Evolutionary conservation across 2,329 filamentous ascomycete genomes (phyloP), one percentile per base, ranked within the genome.

Genomic region (Periconia sp.): DNA sequence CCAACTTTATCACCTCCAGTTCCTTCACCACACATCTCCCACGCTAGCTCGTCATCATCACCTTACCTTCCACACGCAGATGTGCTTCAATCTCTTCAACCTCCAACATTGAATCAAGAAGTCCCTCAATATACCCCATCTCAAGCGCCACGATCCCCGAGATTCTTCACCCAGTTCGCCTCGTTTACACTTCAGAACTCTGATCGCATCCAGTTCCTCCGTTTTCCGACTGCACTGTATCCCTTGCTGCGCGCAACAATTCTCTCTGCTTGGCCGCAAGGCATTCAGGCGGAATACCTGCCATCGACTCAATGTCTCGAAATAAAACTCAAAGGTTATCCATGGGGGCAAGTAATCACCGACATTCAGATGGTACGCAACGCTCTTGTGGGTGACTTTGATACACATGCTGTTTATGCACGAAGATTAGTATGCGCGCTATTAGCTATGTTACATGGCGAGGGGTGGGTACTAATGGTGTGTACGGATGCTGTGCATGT

Each of bases 381-480:
- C 19, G 21, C 48, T 41, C 6, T 48, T 50, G 40, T 35, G 36
- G 4, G 26, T 15, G 23, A 40, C 18, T 8, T 24, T 4, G 35
- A 23, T 4, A 43, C 46, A 15, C 56, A 66, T 21, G 50, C 60
- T 16, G 55, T 68, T 32, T 28, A 52, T 15, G 40, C 64, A 10
- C 55, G 64, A 13, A 45, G 61, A 9, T 23, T 70, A 15, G 50
- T 70, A 32, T 47, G 57, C 16, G 46, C 54, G 35, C 30, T 71
- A 13, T 44, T 71, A 2, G 56, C 56, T 28, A 40, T 59, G 22
- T 39, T 71, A 7, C 68, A 59, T 29, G 48, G 48, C 11, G 44
- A 54, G 21, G 69, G 69, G 1, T 71, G 69, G 68, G 59, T 71
- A 5, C 36, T 72, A 23, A 61, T 64, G 37, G 43, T 55, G 3